Conservation (phyloP, 2,329 filamentous ascomycete genomes). For the Ophiostoma montium region DNA sequence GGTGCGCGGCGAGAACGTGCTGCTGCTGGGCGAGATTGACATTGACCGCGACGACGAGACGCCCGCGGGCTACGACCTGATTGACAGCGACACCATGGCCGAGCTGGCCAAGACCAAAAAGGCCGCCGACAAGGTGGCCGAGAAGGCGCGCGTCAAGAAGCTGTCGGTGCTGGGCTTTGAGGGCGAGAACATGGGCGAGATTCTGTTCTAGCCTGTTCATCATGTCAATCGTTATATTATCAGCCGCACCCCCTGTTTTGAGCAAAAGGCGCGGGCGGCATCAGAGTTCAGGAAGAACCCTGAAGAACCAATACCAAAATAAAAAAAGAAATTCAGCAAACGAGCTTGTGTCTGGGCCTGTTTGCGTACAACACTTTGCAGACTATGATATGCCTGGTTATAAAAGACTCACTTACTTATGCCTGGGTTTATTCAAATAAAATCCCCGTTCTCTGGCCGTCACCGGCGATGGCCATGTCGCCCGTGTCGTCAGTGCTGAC, state of each 20-base stretch:
- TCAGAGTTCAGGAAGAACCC: not conserved
- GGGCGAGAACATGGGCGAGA: conserved; percentile 66
- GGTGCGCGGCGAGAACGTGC: conserved; percentile 92
- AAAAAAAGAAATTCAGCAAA: not conserved
- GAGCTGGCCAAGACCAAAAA: conserved; percentile 60
- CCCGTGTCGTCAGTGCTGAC: too few species aligned
- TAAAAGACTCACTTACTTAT: not conserved
- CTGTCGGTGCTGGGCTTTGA: conserved; percentile 73
- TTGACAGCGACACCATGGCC: conserved; percentile 38
- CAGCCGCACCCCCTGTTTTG: conserved; percentile 2
- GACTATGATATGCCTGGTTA: too few species aligned
- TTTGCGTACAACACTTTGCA: too few species aligned
- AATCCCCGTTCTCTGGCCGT: too few species aligned
- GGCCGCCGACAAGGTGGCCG: conserved; percentile 50
- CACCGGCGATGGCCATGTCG: too few species aligned
- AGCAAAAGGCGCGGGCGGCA: conserved; percentile 1
- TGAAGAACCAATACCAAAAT: not conserved
- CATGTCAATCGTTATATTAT: not conserved
- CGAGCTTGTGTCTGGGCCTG: too few species aligned
- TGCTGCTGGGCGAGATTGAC: conserved; percentile 89
- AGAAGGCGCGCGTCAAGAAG: conserved; percentile 59
- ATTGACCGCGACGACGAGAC: conserved; percentile 89
- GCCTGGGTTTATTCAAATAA: too few species aligned
- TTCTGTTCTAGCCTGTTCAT: conserved; percentile 37
- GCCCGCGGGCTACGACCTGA: conserved; percentile 49